Base-by-base conservation (phyloP, 2,329 filamentous ascomycete species). In the Nothopassalora personata region DNA sequence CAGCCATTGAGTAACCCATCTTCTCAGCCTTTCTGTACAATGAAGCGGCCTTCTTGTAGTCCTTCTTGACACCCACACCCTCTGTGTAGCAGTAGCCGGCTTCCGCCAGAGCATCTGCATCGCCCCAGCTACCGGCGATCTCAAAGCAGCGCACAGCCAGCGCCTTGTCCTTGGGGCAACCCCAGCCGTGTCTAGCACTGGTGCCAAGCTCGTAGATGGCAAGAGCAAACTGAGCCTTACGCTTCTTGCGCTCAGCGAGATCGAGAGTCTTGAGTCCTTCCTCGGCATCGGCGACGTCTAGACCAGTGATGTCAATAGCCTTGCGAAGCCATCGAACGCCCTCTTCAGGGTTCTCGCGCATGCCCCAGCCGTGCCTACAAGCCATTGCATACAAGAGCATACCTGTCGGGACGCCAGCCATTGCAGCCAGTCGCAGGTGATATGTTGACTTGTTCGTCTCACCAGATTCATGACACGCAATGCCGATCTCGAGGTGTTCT, bases 181-280 rank as follows among this genome's bases (percentile, higher is more conserved):
- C 94, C 94, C 94, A 99, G 5, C 94, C 94, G 68, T 99, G 97
- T 85, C 97, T 91, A 72, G 97, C 93, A 71, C 91, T 96, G 28
- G 97, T 91, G 3, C 94, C 94, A 27, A 99, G 81, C 76, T 99
- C 94, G 68, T 99, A 99, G 56, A 97, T 92, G 68, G 91, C 94
- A 48, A 97, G 81, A 0, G 93, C 94, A 73, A 97, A 96, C 70
- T 97, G 93, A 10, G 92, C 92, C 70, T 91, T 91, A 63, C 91
- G 87, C 5, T 90, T 88, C 74, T 92, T 94, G 66, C 85, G 84
- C 72, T 93, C 90, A 30, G 84, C 70, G 36, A 57, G 53, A 46
- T 67, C 53, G 49, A 63, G 60, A 61, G 60, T 54, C 62, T 62
- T 49, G 2, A 47, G n/a, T 11, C 56, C 56, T 39, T 65, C 59